Percentiles rank a stretch among this genome's conserved stretches.
Evolutionary conservation across 2,329 filamentous ascomycete genomes (phyloP).

Genomic region (Phoma sp.): DNA sequence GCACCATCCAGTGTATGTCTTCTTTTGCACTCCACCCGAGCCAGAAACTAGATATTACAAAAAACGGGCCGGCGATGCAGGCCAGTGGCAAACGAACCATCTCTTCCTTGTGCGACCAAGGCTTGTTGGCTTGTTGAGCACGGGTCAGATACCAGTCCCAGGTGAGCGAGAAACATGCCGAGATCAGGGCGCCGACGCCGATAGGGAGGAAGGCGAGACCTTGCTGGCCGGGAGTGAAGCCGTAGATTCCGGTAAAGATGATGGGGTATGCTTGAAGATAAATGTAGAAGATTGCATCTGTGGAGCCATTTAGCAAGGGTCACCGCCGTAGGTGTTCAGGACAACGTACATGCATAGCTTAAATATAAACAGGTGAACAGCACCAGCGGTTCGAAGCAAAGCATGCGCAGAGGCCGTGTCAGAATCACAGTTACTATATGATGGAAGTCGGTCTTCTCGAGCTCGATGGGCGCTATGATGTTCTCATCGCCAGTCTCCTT

Average conservation of each 20-base stretch:
- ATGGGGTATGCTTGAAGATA: conserved; percentile 76
- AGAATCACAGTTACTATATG: conserved; percentile 74
- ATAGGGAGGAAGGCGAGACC: conserved; percentile 75
- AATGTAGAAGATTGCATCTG: conserved; percentile 69
- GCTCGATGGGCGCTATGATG: conserved; percentile 68
- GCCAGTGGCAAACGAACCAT: conserved; percentile 75
- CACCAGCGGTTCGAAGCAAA: conserved; percentile 76
- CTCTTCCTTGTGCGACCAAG: conserved; percentile 70
- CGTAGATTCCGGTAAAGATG: conserved; percentile 71
- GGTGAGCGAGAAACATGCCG: conserved; percentile 67
- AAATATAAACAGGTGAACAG: conserved; percentile 75
- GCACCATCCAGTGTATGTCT: conserved; percentile 54
- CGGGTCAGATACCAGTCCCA: conserved; percentile 69
- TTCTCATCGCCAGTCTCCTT: conserved; percentile 61
- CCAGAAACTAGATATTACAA: conserved; percentile 54
- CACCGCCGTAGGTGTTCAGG: too few relatives aligned
- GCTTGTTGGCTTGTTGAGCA: conserved; percentile 56
- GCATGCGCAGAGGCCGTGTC: conserved; percentile 75
- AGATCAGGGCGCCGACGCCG: conserved; percentile 66
- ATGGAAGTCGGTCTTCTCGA: conserved; percentile 65
- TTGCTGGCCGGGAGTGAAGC: conserved; percentile 68
- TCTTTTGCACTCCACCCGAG: conserved; percentile 51
- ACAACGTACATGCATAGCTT: conserved; percentile 61
- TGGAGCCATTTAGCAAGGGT: neutral
- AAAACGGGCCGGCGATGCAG: conserved; percentile 71